These are phyloP conservation scores for Acmispon strigosus DNA, from an alignment of 306 rosid species.

Conservation along the genomic window DNA sequence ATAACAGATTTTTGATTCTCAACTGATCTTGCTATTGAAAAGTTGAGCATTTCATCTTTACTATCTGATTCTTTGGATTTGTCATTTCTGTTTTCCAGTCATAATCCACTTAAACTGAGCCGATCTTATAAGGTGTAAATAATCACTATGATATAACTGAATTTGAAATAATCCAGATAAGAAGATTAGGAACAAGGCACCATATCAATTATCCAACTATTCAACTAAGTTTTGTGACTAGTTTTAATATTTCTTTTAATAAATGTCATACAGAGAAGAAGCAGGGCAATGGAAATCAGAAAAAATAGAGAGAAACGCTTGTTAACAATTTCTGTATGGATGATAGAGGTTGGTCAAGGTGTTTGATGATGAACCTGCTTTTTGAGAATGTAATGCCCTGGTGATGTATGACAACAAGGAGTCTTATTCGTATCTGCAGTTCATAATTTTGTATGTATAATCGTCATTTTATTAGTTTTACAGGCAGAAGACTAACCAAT, in stretches of 20 bases:
- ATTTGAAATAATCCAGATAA: neutral
- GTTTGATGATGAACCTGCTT: neutral
- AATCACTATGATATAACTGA: neutral
- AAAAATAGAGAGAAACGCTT: neutral
- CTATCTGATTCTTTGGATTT: neutral
- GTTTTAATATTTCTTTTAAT: neutral
- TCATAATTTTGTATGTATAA: neutral
- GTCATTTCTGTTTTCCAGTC: neutral
- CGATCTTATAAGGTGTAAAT: neutral
- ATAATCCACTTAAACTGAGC: neutral
- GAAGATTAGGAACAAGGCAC: neutral
- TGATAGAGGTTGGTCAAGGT: neutral
- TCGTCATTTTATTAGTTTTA: neutral
- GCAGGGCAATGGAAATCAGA: conserved; percentile 41
- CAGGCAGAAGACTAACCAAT: neutral
- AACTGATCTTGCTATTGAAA: conserved; percentile 1
- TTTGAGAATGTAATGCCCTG: neutral
- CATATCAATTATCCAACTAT: neutral
- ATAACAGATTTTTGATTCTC: neutral
- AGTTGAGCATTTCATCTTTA: neutral
- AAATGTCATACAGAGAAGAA: conserved; percentile 43
- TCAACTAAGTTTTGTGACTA: neutral
- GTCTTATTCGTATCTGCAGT: neutral
- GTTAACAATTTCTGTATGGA: neutral
- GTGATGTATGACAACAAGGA: neutral